Conservation (phyloP, 2,329 filamentous ascomycete genomes). For the Penicillium occitanis region DNA sequence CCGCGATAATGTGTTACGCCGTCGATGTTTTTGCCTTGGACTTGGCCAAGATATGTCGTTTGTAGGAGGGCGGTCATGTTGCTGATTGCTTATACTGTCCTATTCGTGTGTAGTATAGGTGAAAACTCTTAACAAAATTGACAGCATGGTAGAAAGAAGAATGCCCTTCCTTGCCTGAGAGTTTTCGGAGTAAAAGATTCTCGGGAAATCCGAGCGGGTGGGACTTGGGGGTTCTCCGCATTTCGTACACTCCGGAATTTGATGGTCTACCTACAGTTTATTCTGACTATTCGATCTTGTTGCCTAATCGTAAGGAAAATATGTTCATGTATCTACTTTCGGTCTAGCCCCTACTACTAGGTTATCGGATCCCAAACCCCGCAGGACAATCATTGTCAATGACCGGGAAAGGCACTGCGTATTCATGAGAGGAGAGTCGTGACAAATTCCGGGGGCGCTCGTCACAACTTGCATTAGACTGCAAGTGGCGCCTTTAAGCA, state of each 20-base stretch:
- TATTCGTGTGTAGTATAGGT: background rate
- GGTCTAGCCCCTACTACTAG: background rate
- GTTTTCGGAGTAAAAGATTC: background rate
- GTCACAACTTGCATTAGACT: background rate
- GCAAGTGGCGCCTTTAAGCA: background rate
- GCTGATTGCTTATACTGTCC: background rate
- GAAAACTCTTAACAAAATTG: background rate
- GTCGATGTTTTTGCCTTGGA: constrained; percentile 30
- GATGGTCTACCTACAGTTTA: background rate
- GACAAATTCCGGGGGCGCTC: background rate
- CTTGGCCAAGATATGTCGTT: constrained; percentile 31
- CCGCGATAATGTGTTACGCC: constrained; percentile 37
- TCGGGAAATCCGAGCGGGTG: constrained; percentile 1
- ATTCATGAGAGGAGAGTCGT: background rate
- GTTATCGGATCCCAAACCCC: background rate
- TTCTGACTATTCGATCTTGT: background rate
- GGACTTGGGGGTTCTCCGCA: constrained; percentile 3
- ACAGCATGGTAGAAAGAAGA: background rate
- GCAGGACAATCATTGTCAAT: background rate
- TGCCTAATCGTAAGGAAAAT: background rate
- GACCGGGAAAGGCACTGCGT: background rate
- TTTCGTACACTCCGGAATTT: background rate
- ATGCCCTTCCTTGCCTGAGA: background rate
- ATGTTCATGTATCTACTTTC: background rate
- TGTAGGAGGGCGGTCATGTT: constrained; percentile 24